Evolutionary conservation across 768 basidiomycete genomes (phyloP).

Genomic region (Podaxis pistillaris): DNA sequence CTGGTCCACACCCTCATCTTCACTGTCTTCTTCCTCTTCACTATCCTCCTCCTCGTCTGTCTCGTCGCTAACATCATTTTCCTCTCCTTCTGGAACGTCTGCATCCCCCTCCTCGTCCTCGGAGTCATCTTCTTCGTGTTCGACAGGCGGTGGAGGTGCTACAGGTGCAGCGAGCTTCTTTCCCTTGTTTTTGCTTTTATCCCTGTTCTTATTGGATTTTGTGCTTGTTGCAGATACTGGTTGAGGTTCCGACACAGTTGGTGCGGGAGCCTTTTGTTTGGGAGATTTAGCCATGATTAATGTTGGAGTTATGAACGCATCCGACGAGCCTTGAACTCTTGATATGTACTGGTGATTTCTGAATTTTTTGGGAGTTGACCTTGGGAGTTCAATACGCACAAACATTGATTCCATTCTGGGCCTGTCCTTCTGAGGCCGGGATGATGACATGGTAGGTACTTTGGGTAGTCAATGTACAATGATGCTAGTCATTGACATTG

Average conservation of each 20-base stretch:
- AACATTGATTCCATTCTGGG: slow-evolving; percentile 1
- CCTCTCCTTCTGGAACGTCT: not conserved
- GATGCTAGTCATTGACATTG: too few species aligned
- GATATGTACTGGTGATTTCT: not conserved
- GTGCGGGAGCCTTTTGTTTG: not conserved
- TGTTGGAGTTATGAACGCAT: not conserved
- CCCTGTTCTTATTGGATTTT: not conserved
- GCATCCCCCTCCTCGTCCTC: slow-evolving; percentile 20
- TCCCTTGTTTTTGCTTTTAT: not conserved
- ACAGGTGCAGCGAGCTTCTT: not conserved
- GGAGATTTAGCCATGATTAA: slow-evolving; percentile 1
- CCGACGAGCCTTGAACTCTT: not conserved
- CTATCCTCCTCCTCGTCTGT: slow-evolving; percentile 21
- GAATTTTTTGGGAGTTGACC: slow-evolving; percentile 8
- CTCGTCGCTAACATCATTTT: slow-evolving; percentile 18
- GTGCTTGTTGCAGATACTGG: not conserved
- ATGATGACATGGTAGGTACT: too few species aligned
- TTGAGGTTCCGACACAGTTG: not conserved
- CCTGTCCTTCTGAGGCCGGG: not conserved
- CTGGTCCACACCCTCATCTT: slow-evolving; percentile 51
- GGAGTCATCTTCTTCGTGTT: slow-evolving; percentile 1
- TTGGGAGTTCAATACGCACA: slow-evolving; percentile 17
- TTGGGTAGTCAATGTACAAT: too few species aligned
- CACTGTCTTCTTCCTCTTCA: slow-evolving; percentile 21
- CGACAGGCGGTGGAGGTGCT: not conserved